Percentiles rank a stretch among this genome's conserved stretches.
These are phyloP conservation scores for Camillea tinctor DNA, from an alignment of 2,329 filamentous ascomycete genomes.

Conservation along the genomic window DNA sequence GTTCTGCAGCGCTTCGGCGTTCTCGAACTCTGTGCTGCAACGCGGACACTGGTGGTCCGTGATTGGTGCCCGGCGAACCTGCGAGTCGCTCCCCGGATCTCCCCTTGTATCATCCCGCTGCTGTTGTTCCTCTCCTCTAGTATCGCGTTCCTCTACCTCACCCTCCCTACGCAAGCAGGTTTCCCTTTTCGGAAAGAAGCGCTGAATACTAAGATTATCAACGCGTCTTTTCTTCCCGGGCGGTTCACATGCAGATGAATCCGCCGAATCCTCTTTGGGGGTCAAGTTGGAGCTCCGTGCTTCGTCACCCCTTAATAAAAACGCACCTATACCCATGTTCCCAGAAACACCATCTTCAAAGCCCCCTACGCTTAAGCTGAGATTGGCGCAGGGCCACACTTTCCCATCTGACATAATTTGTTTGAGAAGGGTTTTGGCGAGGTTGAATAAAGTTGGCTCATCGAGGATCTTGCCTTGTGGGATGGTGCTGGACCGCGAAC, in stretches of 20 bases:
- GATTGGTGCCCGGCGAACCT: slow-evolving; percentile 35
- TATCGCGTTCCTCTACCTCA: slow-evolving; percentile 21
- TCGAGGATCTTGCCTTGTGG: slow-evolving; percentile 72
- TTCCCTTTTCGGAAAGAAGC: slow-evolving; percentile 52
- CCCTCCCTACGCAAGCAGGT: slow-evolving; percentile 32
- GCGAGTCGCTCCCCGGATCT: slow-evolving; percentile 22
- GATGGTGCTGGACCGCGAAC: slow-evolving; percentile 74
- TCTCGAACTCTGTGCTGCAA: slow-evolving; percentile 62
- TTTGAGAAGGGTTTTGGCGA: slow-evolving; percentile 72
- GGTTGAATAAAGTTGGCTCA: slow-evolving; percentile 68
- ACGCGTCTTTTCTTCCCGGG: slow-evolving; percentile 44
- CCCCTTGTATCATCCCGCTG: slow-evolving; percentile 20
- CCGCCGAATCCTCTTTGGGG: slow-evolving; percentile 25
- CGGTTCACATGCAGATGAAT: slow-evolving; percentile 31
- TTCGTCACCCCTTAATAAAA: slow-evolving; percentile 75
- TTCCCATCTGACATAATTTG: slow-evolving; percentile 76
- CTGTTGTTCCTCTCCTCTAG: slow-evolving; percentile 12
- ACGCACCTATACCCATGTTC: slow-evolving; percentile 82
- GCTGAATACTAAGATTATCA: slow-evolving; percentile 52
- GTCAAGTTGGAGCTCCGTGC: slow-evolving; percentile 51
- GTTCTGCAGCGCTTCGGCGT: slow-evolving; percentile 61
- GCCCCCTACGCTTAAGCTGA: slow-evolving; percentile 84
- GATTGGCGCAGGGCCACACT: slow-evolving; percentile 88
- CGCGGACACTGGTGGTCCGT: slow-evolving; percentile 55
- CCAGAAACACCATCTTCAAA: slow-evolving; percentile 85